Base-by-base conservation (phyloP, 352 stramenopile species). In the Phytophthora multivora region DNA sequence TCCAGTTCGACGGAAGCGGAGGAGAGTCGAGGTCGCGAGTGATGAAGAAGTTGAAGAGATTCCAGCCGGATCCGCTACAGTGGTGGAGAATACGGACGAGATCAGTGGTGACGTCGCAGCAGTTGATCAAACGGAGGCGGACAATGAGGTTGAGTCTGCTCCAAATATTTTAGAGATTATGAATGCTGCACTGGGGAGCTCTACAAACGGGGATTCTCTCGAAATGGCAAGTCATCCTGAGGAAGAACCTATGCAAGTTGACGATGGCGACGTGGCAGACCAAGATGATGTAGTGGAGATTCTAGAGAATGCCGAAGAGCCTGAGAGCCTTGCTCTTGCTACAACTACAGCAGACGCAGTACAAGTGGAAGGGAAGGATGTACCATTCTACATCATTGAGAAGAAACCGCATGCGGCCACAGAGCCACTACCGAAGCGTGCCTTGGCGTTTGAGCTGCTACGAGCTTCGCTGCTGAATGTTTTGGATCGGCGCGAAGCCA, bases 361-460 rank as follows among this genome's bases (percentile, higher is more conserved):
- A 13, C 31, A 54, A 41, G n/a, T 13, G 19, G 26, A 11, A 33
- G 28, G 26, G 19, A 56, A 67, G 33, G 15, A 16, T 28, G 12
- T 67, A 1, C 51, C 68, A 38, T 86, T 73, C 39, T 91, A 91
- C 63, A 55, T 89, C 8, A 73, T 91, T 36, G 60, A 80, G 8
- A 63, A 67, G 9, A 62, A 59, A 49, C 56, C 56, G 1, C 73
- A 81, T 18, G 39, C 47, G 15, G 36, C 71, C 19, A 63, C 51
- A 16, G 46, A 64, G 23, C 83, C 77, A 43, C 56, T 91, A 8
- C 73, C 84, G 19, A 80, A 65, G 30, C 74, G 83, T 5, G 56
- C 68, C 4, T 51, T 75, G 25, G 83, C 83, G 15, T 92, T 82
- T 61, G 80, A 88, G 54, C 73, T 80, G 42, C 26, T 92, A 42